Conservation (phyloP, 2,329 filamentous ascomycete species). For the Colletotrichum orchidophilum region DNA sequence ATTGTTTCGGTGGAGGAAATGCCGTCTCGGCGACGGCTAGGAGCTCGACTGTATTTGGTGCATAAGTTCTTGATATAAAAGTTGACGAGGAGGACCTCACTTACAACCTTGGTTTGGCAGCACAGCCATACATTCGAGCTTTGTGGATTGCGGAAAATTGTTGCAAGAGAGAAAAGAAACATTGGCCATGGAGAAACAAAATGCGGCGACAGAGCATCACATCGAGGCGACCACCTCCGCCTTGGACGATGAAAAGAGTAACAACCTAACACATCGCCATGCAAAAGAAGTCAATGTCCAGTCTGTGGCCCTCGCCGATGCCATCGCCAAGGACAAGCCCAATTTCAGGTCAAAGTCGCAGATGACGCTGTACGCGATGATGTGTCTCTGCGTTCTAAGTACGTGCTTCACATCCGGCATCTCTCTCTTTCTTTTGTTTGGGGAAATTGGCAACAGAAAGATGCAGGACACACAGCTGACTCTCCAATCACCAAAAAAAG, state of each 20-base stretch:
- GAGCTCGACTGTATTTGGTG: background rate
- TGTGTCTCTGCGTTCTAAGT: slow-evolving; percentile 35
- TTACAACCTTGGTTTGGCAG: background rate
- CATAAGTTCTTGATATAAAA: background rate
- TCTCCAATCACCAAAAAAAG: background rate
- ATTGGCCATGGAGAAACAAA: slow-evolving; percentile 6
- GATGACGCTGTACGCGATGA: slow-evolving; percentile 35
- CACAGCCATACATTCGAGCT: background rate
- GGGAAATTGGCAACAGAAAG: no score
- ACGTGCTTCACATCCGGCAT: background rate
- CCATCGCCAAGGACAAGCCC: slow-evolving; percentile 35
- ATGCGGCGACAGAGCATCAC: background rate
- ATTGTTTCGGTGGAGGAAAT: background rate
- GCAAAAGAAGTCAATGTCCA: slow-evolving; percentile 32
- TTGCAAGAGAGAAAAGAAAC: background rate
- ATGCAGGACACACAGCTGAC: background rate
- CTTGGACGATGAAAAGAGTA: slow-evolving; percentile 13
- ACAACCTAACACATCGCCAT: slow-evolving; percentile 13
- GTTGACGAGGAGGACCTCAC: background rate
- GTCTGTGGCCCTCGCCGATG: slow-evolving; percentile 35
- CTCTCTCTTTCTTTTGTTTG: no score
- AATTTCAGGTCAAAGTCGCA: slow-evolving; percentile 29
- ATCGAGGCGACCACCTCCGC: slow-evolving; percentile 31
- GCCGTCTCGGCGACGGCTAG: background rate
- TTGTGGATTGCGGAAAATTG: background rate